Evolutionary conservation across 768 basidiomycete genomes (phyloP).

Genomic region (Hygrophoropsis aurantiaca): DNA sequence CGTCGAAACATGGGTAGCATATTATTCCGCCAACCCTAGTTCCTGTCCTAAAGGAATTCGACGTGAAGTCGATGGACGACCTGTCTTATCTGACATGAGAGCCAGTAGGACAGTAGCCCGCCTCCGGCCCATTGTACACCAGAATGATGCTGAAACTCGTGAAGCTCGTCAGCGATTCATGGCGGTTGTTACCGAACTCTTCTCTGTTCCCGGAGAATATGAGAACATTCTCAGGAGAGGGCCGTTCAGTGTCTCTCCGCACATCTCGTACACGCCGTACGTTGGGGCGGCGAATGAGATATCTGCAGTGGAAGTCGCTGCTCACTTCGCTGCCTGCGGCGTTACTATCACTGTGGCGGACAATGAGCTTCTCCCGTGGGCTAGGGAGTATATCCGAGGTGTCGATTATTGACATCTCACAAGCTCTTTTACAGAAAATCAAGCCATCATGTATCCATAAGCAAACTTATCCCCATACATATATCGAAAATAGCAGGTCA

Average conservation of each 20-base stretch:
- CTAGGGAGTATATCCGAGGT: constrained; percentile 33
- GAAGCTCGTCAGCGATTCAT: constrained; percentile 40
- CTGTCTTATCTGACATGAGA: constrained; percentile 41
- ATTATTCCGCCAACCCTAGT: constrained; percentile 41
- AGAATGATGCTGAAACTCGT: constrained; percentile 30
- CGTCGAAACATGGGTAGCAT: constrained; percentile 45
- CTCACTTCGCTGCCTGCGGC: constrained; percentile 44
- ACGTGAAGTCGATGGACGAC: constrained; percentile 35
- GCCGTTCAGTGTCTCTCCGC: constrained; percentile 33
- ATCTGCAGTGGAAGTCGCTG: constrained; percentile 33
- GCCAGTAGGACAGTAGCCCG: constrained; percentile 49
- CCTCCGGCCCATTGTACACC: constrained; percentile 40
- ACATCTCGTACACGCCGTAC: constrained; percentile 30
- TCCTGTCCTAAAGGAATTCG: constrained; percentile 51
- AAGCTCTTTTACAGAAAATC: neutral
- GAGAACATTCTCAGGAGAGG: constrained; percentile 35
- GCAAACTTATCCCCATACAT: neutral
- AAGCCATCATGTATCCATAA: constrained; percentile 4
- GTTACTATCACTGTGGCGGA: constrained; percentile 35
- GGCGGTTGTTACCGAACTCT: constrained; percentile 38
- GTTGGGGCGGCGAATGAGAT: constrained; percentile 26
- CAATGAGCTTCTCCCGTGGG: constrained; percentile 39
- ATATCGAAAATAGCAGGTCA: constrained; percentile 24
- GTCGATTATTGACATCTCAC: constrained; percentile 20
- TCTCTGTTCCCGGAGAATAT: constrained; percentile 41